Evolutionary conservation across 129 eudicot species (phyloP).

Genomic region (Daucus carota): DNA sequence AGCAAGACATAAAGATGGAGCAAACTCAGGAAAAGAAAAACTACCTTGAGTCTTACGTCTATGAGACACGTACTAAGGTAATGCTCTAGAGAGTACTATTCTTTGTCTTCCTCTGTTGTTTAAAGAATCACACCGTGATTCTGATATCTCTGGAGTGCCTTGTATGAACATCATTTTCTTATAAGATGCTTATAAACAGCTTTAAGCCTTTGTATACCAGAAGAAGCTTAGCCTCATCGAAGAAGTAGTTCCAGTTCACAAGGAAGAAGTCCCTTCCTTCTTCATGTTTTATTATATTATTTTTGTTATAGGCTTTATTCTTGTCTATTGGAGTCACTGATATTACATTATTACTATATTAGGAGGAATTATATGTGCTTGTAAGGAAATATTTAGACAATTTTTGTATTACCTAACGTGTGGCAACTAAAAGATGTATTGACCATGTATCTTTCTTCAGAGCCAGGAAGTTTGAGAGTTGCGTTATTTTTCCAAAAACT

Average conservation of each 20-base stretch:
- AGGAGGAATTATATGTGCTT: not conserved
- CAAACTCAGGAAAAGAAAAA: slow-evolving; percentile 92
- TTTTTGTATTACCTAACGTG: too few relatives aligned
- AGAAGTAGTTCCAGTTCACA: not conserved
- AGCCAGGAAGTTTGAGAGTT: not conserved
- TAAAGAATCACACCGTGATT: not conserved
- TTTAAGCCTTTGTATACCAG: not conserved
- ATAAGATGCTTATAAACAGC: not conserved
- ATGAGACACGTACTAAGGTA: slow-evolving; percentile 93
- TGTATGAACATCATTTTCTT: not conserved
- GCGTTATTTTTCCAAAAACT: too few relatives aligned
- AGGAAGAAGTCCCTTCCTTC: not conserved
- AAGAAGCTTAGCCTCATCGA: not conserved
- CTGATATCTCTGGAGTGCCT: not conserved
- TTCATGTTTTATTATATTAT: not conserved
- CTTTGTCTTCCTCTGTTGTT: not conserved
- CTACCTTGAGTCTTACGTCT: slow-evolving; percentile 79
- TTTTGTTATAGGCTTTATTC: not conserved
- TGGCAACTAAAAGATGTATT: not conserved
- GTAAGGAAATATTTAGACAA: not conserved
- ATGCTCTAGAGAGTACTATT: not conserved
- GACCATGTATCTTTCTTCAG: not conserved
- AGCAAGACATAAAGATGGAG: slow-evolving; percentile 77
- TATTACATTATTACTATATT: too few relatives aligned
- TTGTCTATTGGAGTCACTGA: not conserved